Base-by-base conservation (phyloP, 805 yeast species). In the Candida insectalens region DNA sequence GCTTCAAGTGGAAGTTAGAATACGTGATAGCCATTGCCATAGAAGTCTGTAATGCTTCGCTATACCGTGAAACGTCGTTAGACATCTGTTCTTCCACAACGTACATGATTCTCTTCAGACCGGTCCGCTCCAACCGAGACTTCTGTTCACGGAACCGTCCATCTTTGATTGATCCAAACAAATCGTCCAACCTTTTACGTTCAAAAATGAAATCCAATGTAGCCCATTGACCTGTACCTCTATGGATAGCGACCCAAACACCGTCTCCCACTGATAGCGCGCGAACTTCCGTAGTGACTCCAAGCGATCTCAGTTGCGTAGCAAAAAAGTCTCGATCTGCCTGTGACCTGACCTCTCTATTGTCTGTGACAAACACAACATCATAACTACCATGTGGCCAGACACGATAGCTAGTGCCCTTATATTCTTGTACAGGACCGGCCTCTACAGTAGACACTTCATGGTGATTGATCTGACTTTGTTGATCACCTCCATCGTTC, bases 121-220 rank as follows among this genome's bases (percentile, higher is more conserved):
- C 85, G 0, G 92, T 70, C 51, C 77, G 70, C 33, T 67, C 67
- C 37, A 92, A 61, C 35, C 99, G 67, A 13, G 67, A 59, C 50
- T 89, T 88, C 51, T 92, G 99, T 51, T 92, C 98, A 35, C 67
- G 64, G 47, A 81, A 87, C 32, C 99, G 60, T 2, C 95, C 95
- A 56, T 92, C 99, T 39, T 71, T 69, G 30, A 92, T 85, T 33
- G 95, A 83, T 22, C 65, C 50, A 0, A 81, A 81, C 46, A 92
- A 67, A 63, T 92, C 99, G 50, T 84, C 94, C 29, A 88, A 56
- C 36, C 96, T 62, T 56, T 92, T 92, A 25, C 99, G 65, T 59
- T 92, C 99, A 30, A 89, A 69, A n/a, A 92, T 80, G 40, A 74
- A 77, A 51, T 89, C 82, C 13, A 92, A 57, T 1, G 83, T 79